phyloP scores from a whole-genome alignment of 352 stramenopile species.

The Phytophthora fragariae region DNA sequence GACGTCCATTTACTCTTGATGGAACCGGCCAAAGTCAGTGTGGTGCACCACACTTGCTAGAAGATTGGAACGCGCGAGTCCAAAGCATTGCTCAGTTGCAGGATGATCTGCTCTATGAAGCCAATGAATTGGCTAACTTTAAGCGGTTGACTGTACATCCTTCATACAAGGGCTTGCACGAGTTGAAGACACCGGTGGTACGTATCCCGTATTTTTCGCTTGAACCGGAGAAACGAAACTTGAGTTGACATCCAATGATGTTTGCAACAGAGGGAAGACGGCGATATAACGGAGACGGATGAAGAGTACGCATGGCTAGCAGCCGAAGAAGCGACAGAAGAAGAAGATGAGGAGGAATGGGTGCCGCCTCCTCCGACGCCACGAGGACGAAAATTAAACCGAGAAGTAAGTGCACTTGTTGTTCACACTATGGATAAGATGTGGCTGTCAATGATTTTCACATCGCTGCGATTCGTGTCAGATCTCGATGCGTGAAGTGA shows the following conservation, averaged over 20 bases:
- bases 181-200: background rate
- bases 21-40: background rate
- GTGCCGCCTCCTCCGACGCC: background rate
- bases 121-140: background rate
- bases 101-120: background rate
- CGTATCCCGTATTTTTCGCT: background rate
- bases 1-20: background rate
- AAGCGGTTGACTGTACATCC: background rate
- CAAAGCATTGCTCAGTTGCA: background rate
- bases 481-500: background rate
- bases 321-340: background rate
- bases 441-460: background rate
- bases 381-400: background rate
- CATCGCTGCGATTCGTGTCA: background rate
- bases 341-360: background rate
- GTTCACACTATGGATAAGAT: background rate
- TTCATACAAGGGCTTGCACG: background rate
- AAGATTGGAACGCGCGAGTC: background rate
- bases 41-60: background rate
- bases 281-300: background rate
- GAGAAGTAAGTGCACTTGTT: background rate
- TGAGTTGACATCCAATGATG: background rate
- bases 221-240: no score
- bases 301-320: background rate
- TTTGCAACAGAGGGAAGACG: background rate